A percentile compares a stretch with the other conserved stretches of the same genome.
Evolutionary conservation across 1,284 basidiomycete species (phyloP).

Genomic region (Microbotryomycetes sp.): DNA sequence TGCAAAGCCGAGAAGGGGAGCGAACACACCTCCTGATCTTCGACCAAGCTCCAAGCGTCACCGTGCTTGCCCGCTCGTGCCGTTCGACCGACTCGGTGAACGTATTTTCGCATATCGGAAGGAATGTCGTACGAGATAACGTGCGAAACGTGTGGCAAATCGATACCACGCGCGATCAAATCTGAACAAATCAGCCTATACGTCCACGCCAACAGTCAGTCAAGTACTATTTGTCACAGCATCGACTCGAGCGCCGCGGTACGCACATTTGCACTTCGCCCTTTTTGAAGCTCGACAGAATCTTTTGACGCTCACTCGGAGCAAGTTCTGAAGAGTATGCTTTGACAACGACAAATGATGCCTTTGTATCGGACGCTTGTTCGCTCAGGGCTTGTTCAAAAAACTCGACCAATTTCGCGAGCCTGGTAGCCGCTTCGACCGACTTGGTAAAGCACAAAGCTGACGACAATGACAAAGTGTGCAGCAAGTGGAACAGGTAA

Average conservation of each 20-base stretch:
- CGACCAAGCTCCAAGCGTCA: slow-evolving; percentile 87
- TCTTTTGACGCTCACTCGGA: slow-evolving; percentile 60
- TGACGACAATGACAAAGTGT: slow-evolving; percentile 54
- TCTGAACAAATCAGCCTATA: slow-evolving; percentile 85
- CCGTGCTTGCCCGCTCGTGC: slow-evolving; percentile 82
- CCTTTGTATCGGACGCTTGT: slow-evolving; percentile 23
- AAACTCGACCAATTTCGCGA: slow-evolving; percentile 73
- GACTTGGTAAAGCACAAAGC: slow-evolving; percentile 94
- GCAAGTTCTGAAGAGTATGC: slow-evolving; percentile 85
- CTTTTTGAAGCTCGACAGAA: slow-evolving; percentile 72
- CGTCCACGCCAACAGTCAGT: no score
- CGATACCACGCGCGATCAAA: slow-evolving; percentile 92
- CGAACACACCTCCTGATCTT: slow-evolving; percentile 75
- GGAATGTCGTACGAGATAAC: slow-evolving; percentile 93
- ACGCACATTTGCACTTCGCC: slow-evolving; percentile 80
- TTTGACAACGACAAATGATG: slow-evolving; percentile 47
- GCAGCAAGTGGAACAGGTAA: slow-evolving; percentile 77
- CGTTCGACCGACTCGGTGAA: slow-evolving; percentile 90
- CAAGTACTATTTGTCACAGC: no score
- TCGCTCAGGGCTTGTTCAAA: slow-evolving; percentile 45
- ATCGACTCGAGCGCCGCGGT: neutral
- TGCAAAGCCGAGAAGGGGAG: neutral
- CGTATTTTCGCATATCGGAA: slow-evolving; percentile 95
- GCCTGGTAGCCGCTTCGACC: slow-evolving; percentile 76
- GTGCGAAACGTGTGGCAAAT: slow-evolving; percentile 81